Evolutionary conservation across 768 basidiomycete species (phyloP).

Genomic region (Suillus alpinus): DNA sequence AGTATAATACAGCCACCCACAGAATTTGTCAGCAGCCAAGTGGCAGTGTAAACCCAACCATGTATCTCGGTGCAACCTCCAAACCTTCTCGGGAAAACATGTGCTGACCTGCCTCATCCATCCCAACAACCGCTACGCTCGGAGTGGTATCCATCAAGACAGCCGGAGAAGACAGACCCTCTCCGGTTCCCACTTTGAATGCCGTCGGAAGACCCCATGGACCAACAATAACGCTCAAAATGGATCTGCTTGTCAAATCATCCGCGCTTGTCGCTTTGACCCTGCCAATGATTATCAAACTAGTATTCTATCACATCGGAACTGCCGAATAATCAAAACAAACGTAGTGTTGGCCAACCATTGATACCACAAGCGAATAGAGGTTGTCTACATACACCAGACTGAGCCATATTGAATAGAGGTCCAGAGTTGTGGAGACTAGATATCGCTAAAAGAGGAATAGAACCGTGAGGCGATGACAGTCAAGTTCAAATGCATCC

Average conservation of each 20-base stretch:
- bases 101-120: slow-evolving; percentile 1
- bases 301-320: background rate
- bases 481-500: background rate
- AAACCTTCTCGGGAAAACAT: background rate
- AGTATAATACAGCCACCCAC: too few relatives aligned
- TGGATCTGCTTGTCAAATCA: slow-evolving; percentile 17
- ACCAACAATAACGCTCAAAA: slow-evolving; percentile 22
- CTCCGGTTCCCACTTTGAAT: slow-evolving; percentile 3
- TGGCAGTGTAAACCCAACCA: slow-evolving; percentile 4
- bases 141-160: slow-evolving; percentile 8
- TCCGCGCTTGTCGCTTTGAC: slow-evolving; percentile 32
- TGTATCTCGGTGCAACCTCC: background rate
- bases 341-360: background rate
- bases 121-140: slow-evolving; percentile 15
- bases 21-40: background rate
- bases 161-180: background rate
- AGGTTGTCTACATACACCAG: background rate
- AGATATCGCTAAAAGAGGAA: slow-evolving; percentile 1
- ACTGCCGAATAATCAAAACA: background rate
- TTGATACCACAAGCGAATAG: slow-evolving; percentile 4
- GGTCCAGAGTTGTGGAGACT: background rate
- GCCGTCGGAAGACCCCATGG: slow-evolving; percentile 16
- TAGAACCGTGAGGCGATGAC: slow-evolving; percentile 5
- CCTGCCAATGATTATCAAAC: slow-evolving; percentile 22
- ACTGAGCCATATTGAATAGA: background rate